Percentiles rank a stretch among this genome's conserved stretches.
phyloP scores from a whole-genome alignment of 306 rosid genomes.

The Morella rubra region DNA sequence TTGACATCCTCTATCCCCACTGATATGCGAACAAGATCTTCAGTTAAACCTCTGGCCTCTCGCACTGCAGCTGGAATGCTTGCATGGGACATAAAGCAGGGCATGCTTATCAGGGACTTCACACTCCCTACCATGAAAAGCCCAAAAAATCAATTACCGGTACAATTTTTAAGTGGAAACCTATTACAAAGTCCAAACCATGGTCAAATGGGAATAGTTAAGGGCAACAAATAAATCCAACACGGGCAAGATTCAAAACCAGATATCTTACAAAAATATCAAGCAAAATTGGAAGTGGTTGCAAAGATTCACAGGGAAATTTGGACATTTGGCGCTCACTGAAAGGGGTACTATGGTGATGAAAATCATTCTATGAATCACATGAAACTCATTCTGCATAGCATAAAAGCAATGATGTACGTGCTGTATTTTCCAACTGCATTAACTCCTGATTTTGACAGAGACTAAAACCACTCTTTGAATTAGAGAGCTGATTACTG shows the following conservation, averaged over 20 bases:
- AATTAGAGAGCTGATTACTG: too few species aligned
- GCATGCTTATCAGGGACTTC: constrained; percentile 88
- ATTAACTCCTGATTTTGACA: too few species aligned
- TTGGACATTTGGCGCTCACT: too few species aligned
- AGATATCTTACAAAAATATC: background rate
- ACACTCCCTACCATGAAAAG: constrained; percentile 64
- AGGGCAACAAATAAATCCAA: background rate
- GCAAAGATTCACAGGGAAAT: too few species aligned
- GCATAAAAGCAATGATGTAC: too few species aligned
- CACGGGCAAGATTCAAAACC: background rate
- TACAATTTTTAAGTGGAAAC: background rate
- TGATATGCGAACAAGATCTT: constrained; percentile 78
- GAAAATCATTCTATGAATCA: too few species aligned
- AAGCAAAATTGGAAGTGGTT: background rate
- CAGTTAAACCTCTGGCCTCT: constrained; percentile 76
- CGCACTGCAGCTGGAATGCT: constrained; percentile 78
- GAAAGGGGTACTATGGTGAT: too few species aligned
- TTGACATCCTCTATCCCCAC: constrained; percentile 85
- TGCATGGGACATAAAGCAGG: constrained; percentile 86
- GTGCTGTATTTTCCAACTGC: too few species aligned
- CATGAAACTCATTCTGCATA: too few species aligned
- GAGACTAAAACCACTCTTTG: too few species aligned
- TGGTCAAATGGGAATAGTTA: background rate
- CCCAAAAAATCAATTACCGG: background rate
- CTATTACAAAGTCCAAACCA: background rate